Percentiles rank a stretch among this genome's conserved stretches.
These are phyloP conservation scores for Erodium moschatum DNA, from an alignment of 441 rosid species.

Conservation along the genomic window DNA sequence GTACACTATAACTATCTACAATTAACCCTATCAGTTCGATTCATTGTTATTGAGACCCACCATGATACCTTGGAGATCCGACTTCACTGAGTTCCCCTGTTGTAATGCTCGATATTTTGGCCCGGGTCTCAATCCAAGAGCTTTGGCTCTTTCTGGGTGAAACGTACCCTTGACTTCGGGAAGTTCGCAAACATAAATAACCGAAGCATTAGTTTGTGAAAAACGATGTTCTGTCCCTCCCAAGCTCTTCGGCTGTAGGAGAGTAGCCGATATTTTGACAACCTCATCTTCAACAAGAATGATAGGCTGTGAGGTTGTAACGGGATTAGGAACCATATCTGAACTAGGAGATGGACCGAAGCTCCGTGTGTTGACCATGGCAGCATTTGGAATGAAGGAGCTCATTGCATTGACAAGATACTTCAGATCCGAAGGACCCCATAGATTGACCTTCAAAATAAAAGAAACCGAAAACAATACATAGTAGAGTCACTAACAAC, in stretches of 20 bases:
- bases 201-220: conserved; percentile 16
- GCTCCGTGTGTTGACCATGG: conserved; percentile 82
- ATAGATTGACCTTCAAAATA: conserved; percentile 63
- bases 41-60: conserved; percentile 30
- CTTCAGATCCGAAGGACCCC: conserved; percentile 94
- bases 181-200: conserved; percentile 74
- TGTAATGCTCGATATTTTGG: conserved; percentile 71
- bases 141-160: conserved; percentile 62
- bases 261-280: conserved; percentile 84
- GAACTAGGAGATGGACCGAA: conserved; percentile 47
- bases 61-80: conserved; percentile 51
- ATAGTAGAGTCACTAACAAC: not conserved
- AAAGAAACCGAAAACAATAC: conserved; percentile 14
- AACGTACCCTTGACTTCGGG: conserved; percentile 75
- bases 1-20: too few species aligned
- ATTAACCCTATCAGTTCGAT: too few species aligned
- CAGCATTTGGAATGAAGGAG: conserved; percentile 82
- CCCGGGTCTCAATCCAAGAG: conserved; percentile 73
- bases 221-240: not conserved
- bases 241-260: conserved; percentile 33
- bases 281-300: conserved; percentile 64
- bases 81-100: conserved; percentile 69
- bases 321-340: conserved; percentile 32
- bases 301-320: conserved; percentile 36
- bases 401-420: conserved; percentile 81